These are phyloP conservation scores for Taiozyma sp. DNA, from an alignment of 1,139 yeast species.

Conservation along the genomic window DNA sequence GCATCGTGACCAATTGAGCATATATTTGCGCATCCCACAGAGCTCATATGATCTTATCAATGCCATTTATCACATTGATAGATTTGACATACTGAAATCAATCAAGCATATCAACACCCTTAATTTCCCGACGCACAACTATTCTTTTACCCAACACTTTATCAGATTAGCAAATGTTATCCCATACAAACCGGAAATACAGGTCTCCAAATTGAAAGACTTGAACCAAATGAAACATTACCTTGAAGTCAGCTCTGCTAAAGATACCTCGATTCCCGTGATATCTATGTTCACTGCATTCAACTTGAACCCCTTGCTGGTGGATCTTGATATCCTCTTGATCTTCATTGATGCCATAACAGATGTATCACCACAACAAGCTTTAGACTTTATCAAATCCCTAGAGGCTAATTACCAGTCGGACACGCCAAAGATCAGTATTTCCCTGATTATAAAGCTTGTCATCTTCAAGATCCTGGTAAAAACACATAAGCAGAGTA, in stretches of 20 bases:
- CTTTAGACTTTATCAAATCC: slow-evolving; percentile 4
- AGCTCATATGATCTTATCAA: slow-evolving; percentile 15
- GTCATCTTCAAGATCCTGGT: slow-evolving; percentile 13
- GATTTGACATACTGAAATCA: slow-evolving; percentile 17
- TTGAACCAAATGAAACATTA: slow-evolving; percentile 11
- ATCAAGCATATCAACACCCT: slow-evolving; percentile 11
- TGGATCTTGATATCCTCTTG: slow-evolving; percentile 14
- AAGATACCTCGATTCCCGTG: slow-evolving; percentile 10
- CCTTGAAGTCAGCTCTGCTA: slow-evolving; percentile 10
- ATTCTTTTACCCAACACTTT: slow-evolving; percentile 13
- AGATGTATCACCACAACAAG: slow-evolving; percentile 9
- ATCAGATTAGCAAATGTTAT: slow-evolving; percentile 19
- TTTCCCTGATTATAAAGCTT: slow-evolving; percentile 10
- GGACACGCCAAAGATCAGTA: slow-evolving; percentile 4
- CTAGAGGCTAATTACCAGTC: slow-evolving; percentile 3
- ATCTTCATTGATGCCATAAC: slow-evolving; percentile 18
- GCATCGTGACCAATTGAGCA: slow-evolving; percentile 1
- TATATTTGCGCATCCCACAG: slow-evolving; percentile 7
- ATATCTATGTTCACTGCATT: slow-evolving; percentile 5
- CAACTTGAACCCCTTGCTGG: slow-evolving; percentile 4
- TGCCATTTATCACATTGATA: slow-evolving; percentile 20
- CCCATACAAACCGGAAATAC: slow-evolving; percentile 15
- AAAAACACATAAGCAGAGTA: slow-evolving; percentile 16
- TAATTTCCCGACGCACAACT: slow-evolving; percentile 1
- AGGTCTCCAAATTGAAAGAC: neutral